A percentile compares a stretch with the other conserved stretches of the same genome.
Evolutionary conservation across 768 basidiomycete genomes (phyloP).

Genomic region (Pulveroboletus sp.): DNA sequence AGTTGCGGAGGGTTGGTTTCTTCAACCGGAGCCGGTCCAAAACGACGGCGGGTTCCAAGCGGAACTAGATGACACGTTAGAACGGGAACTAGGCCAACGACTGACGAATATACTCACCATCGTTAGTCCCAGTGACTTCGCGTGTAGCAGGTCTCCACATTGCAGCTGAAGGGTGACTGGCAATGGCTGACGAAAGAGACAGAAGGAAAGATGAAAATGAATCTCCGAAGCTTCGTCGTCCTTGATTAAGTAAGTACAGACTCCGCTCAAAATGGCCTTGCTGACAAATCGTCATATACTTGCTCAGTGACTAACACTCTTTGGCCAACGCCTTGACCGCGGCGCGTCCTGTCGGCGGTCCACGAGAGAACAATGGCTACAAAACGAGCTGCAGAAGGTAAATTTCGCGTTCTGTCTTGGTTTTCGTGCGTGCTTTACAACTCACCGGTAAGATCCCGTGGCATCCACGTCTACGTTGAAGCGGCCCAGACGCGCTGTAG

Average conservation of each 20-base stretch:
- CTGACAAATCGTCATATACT: slow-evolving; percentile 22
- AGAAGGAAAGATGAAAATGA: slow-evolving; percentile 27
- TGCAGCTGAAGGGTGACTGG: slow-evolving; percentile 34
- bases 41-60: slow-evolving; percentile 83
- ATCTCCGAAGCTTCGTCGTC: slow-evolving; percentile 29
- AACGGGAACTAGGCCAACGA: slow-evolving; percentile 5
- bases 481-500: slow-evolving; percentile 41
- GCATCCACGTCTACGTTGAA: slow-evolving; percentile 32
- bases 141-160: slow-evolving; percentile 91
- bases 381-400: slow-evolving; percentile 42
- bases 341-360: neutral
- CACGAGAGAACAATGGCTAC: slow-evolving; percentile 28
- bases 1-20: slow-evolving; percentile 80
- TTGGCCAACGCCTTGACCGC: neutral
- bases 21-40: slow-evolving; percentile 83
- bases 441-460: slow-evolving; percentile 17
- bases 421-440: neutral
- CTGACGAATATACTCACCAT: slow-evolving; percentile 52
- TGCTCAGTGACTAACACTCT: slow-evolving; percentile 7
- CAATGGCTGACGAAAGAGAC: slow-evolving; percentile 10
- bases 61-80: slow-evolving; percentile 50
- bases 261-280: slow-evolving; percentile 33
- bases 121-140: slow-evolving; percentile 90
- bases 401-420: neutral
- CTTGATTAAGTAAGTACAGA: slow-evolving; percentile 25